Conservation (phyloP, 495 filamentous ascomycete genomes). For the Trichoderma asperelloides region DNA sequence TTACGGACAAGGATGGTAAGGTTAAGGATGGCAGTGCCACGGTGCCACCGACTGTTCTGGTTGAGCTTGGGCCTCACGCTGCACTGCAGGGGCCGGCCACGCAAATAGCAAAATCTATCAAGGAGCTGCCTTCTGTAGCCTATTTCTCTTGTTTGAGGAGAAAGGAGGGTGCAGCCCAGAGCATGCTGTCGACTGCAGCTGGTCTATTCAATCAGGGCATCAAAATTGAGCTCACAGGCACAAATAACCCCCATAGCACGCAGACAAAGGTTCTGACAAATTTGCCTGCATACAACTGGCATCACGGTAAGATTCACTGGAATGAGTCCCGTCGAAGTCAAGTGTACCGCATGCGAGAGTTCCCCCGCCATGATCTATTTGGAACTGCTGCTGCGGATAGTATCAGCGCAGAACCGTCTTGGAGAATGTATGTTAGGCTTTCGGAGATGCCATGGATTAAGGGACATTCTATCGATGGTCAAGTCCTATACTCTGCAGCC, state of each 20-base stretch:
- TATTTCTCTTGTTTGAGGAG: conserved; percentile 22
- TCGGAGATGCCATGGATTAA: conserved; percentile 38
- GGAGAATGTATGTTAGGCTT: conserved; percentile 38
- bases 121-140: conserved; percentile 12
- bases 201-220: conserved; percentile 37
- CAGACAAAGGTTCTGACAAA: conserved; percentile 21
- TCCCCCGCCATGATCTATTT: conserved; percentile 43
- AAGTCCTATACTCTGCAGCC: conserved; percentile 45
- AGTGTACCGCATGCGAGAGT: conserved; percentile 39
- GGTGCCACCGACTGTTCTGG: conserved; percentile 19
- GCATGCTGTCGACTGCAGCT: conserved; percentile 33
- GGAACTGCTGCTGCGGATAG: conserved; percentile 40
- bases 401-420: conserved; percentile 39
- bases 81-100: conserved; percentile 53
- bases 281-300: conserved; percentile 35
- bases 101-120: conserved; percentile 39
- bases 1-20: conserved; percentile 11
- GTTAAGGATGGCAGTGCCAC: conserved; percentile 19
- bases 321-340: conserved; percentile 42
- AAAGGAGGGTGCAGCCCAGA: conserved; percentile 31
- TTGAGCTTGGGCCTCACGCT: conserved; percentile 60
- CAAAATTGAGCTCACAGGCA: conserved; percentile 30
- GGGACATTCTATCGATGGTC: conserved; percentile 32
- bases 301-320: conserved; percentile 37
- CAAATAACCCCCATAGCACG: conserved; percentile 25